Evolutionary conservation across 2,329 filamentous ascomycete species (phyloP).

Genomic region (Pestalotiopsis sp.): DNA sequence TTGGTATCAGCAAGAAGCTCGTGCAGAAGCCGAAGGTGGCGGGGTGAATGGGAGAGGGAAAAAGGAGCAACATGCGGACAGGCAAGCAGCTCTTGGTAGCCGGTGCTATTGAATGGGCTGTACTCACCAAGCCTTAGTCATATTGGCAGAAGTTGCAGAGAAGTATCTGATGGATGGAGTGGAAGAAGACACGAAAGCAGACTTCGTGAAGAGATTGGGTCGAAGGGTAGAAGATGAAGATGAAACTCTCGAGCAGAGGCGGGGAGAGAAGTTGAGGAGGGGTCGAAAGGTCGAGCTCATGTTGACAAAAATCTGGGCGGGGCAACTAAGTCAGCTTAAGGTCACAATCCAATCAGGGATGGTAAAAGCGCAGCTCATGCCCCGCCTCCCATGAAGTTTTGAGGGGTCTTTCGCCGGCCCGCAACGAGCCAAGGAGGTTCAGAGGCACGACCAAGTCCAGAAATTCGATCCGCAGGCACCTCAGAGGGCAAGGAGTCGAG

Average conservation of each 20-base stretch:
- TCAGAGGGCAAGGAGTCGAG: neutral
- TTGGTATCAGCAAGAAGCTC: conserved; percentile 23
- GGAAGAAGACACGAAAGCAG: conserved; percentile 39
- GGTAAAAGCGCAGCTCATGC: neutral
- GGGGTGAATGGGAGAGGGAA: conserved; percentile 19
- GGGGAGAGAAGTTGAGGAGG: conserved; percentile 18
- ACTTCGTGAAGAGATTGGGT: conserved; percentile 31
- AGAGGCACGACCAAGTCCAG: neutral
- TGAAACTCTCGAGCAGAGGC: conserved; percentile 39
- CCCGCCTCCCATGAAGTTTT: conserved; percentile 11
- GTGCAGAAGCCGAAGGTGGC: conserved; percentile 7
- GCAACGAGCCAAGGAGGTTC: neutral
- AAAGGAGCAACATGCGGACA: conserved; percentile 29
- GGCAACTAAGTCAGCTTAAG: conserved; percentile 14
- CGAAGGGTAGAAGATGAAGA: conserved; percentile 40
- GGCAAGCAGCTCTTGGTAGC: conserved; percentile 26
- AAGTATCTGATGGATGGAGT: conserved; percentile 45
- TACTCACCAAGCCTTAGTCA: conserved; percentile 54
- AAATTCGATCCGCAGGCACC: neutral
- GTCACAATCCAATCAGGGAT: conserved; percentile 4
- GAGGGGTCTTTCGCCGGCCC: conserved; percentile 11
- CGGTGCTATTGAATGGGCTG: neutral
- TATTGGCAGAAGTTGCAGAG: conserved; percentile 68
- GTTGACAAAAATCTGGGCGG: conserved; percentile 17
- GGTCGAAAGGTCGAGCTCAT: conserved; percentile 16